A percentile compares a stretch with the other conserved stretches of the same genome.
Conservation (phyloP, 2,329 filamentous ascomycete species). For the Ophiobolus disseminans region DNA sequence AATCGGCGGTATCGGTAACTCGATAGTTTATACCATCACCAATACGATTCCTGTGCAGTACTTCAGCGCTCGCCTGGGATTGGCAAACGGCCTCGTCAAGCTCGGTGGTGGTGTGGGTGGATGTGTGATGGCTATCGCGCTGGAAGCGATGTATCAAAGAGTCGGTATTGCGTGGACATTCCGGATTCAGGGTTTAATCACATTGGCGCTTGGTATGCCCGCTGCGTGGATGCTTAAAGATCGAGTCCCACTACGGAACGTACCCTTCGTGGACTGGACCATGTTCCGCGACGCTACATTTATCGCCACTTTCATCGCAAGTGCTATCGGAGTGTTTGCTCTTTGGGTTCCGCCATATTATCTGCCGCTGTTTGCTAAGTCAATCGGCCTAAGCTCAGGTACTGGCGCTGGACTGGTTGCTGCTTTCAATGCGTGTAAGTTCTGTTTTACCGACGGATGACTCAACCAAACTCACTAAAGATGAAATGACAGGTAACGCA, state of each 20-base stretch:
- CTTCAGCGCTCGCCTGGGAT: slow-evolving; percentile 36
- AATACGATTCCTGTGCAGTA: slow-evolving; percentile 39
- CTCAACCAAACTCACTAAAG: neutral
- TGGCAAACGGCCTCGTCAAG: slow-evolving; percentile 42
- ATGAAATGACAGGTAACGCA: slow-evolving; percentile 21
- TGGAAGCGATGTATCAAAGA: slow-evolving; percentile 31
- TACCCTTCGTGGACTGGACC: slow-evolving; percentile 31
- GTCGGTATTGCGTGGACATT: slow-evolving; percentile 43
- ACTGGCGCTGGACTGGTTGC: slow-evolving; percentile 38
- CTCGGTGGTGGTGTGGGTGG: slow-evolving; percentile 38
- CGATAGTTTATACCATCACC: slow-evolving; percentile 29
- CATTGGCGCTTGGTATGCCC: slow-evolving; percentile 31
- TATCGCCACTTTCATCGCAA: slow-evolving; percentile 30
- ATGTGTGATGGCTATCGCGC: slow-evolving; percentile 34
- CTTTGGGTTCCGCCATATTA: slow-evolving; percentile 43
- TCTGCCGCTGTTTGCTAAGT: slow-evolving; percentile 37
- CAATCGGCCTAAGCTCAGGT: slow-evolving; percentile 30
- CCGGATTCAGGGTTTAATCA: slow-evolving; percentile 35
- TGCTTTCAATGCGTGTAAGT: slow-evolving; percentile 33
- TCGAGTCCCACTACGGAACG: slow-evolving; percentile 25
- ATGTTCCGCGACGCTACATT: slow-evolving; percentile 36
- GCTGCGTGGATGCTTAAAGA: slow-evolving; percentile 37
- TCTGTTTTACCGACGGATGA: neutral
- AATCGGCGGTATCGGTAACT: slow-evolving; percentile 55
- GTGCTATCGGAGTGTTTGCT: slow-evolving; percentile 34